Conservation (phyloP, 2,329 filamentous ascomycete species). For the Xylaria digitata region DNA sequence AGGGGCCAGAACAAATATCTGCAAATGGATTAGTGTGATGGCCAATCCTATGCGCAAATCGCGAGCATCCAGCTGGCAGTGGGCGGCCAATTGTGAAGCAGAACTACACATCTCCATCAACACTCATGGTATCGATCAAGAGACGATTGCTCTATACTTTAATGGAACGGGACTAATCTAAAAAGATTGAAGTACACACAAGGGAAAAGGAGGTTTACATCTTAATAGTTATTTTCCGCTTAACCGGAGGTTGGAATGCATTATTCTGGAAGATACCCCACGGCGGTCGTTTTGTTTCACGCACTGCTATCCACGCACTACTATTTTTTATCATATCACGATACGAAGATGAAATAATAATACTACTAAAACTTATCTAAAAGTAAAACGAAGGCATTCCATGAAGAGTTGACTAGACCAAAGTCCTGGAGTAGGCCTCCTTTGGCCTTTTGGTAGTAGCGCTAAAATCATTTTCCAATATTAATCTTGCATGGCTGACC, state of each 20-base stretch:
- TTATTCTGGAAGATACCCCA: slow-evolving; percentile 41
- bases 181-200: slow-evolving; percentile 29
- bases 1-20: slow-evolving; percentile 25
- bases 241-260: slow-evolving; percentile 35
- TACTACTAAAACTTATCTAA: slow-evolving; percentile 25
- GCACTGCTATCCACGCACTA: slow-evolving; percentile 21
- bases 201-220: slow-evolving; percentile 19
- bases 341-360: slow-evolving; percentile 31
- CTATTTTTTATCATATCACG: slow-evolving; percentile 25
- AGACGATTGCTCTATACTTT: slow-evolving; percentile 21
- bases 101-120: slow-evolving; percentile 9
- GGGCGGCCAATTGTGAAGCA: slow-evolving; percentile 20
- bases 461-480: neutral
- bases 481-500: slow-evolving; percentile 9
- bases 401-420: neutral
- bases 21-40: slow-evolving; percentile 25
- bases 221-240: slow-evolving; percentile 28
- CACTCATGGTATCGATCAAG: slow-evolving; percentile 6
- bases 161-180: slow-evolving; percentile 27
- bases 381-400: neutral
- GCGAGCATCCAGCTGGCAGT: slow-evolving; percentile 21
- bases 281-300: slow-evolving; percentile 36
- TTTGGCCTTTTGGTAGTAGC: slow-evolving; percentile 2
- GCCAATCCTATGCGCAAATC: slow-evolving; percentile 25
- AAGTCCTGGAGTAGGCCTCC: neutral